Percentiles rank a stretch among this genome's conserved stretches.
phyloP scores from a whole-genome alignment of 202 grass and related monocot genomes.

The Hordeum pubiflorum region DNA sequence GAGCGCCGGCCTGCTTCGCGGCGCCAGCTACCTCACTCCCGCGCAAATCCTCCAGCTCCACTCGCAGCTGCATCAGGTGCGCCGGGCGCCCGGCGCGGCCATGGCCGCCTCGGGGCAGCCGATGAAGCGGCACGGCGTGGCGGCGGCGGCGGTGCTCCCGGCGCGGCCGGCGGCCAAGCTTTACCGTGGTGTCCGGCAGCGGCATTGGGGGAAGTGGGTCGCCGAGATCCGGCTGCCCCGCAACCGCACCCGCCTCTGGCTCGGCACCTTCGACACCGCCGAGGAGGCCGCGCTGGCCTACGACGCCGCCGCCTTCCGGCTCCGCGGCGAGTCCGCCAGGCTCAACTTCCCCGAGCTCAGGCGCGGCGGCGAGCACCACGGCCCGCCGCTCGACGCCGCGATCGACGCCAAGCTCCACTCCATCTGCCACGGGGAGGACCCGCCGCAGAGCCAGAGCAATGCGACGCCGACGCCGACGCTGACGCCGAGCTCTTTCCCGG shows the following conservation, averaged over 20 bases:
- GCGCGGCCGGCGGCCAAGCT: conserved; percentile 41
- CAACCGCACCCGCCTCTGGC: conserved; percentile 92
- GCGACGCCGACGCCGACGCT: not conserved
- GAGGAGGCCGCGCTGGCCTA: conserved; percentile 84
- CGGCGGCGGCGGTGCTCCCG: not conserved
- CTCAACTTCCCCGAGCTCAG: conserved; percentile 90
- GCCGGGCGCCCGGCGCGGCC: not conserved
- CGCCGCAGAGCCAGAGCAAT: conserved; percentile 11
- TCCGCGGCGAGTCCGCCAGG: conserved; percentile 76
- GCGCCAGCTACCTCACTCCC: conserved; percentile 14
- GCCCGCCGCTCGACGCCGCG: conserved; percentile 55
- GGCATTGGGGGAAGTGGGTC: conserved; percentile 99
- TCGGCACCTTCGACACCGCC: conserved; percentile 89
- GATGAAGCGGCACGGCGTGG: conserved; percentile 59
- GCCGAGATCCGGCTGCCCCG: conserved; percentile 91
- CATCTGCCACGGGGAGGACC: conserved; percentile 52
- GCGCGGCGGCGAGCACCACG: conserved; percentile 40
- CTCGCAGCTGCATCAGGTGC: conserved; percentile 34
- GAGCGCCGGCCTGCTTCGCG: conserved; percentile 8
- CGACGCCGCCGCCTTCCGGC: conserved; percentile 69
- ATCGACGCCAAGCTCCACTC: conserved; percentile 78
- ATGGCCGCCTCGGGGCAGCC: conserved; percentile 16
- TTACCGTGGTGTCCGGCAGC: conserved; percentile 83
- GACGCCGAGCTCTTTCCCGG: not conserved
- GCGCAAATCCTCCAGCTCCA: conserved; percentile 31